Conservation (phyloP, 768 basidiomycete species). For the Calvatia gigantea region DNA sequence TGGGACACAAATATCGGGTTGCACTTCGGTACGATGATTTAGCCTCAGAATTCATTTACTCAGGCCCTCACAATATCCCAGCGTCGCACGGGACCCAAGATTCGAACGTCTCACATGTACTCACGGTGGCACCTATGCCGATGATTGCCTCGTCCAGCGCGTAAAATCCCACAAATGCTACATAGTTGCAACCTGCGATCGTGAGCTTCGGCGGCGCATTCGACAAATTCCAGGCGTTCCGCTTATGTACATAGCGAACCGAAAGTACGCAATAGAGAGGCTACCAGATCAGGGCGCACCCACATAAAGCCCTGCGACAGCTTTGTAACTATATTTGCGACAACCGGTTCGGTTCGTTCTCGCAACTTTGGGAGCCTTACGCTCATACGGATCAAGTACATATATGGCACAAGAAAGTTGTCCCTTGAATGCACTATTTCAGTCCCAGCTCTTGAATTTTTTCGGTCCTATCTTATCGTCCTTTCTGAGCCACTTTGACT, state of each 20-base stretch:
- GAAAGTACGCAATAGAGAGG: conserved; percentile 91
- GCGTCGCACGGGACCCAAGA: conserved; percentile 94
- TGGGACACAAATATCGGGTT: conserved; percentile 92
- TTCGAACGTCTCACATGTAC: conserved; percentile 93
- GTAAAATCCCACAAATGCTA: conserved; percentile 95
- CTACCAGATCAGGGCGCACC: conserved; percentile 92
- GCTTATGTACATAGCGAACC: conserved; percentile 94
- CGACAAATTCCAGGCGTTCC: conserved; percentile 92
- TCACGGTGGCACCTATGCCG: conserved; percentile 96
- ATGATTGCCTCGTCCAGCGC: conserved; percentile 96
- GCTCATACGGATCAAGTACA: neutral
- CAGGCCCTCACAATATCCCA: conserved; percentile 26
- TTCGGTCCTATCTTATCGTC: too few species aligned
- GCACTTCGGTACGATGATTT: conserved; percentile 74
- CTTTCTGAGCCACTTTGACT: too few species aligned
- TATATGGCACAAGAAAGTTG: too few species aligned
- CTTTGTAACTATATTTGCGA: too few species aligned
- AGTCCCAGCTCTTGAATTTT: too few species aligned
- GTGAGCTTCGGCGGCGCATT: conserved; percentile 88
- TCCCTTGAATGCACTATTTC: too few species aligned
- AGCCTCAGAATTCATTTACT: neutral
- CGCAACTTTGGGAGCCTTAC: too few species aligned
- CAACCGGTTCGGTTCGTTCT: neutral
- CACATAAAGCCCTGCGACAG: conserved; percentile 33
- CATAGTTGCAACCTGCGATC: conserved; percentile 96